Base-by-base conservation (phyloP, 139 green algal genomes). In the Choricystis sp. region DNA sequence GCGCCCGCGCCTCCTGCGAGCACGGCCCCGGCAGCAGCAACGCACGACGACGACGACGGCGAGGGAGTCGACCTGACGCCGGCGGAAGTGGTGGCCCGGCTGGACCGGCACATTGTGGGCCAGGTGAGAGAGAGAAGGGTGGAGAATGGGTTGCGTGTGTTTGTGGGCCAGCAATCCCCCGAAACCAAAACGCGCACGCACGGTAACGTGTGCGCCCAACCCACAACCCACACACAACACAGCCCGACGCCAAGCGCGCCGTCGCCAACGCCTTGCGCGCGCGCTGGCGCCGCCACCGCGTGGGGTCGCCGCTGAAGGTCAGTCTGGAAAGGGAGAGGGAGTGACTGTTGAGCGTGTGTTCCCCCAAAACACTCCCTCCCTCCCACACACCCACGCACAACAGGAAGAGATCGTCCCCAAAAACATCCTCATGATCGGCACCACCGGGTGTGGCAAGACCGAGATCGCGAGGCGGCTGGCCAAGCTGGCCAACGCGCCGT, bases 381-480 rank as follows among this genome's bases (percentile, higher is more conserved):
- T n/a, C n/a, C n/a, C n/a, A n/a, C n/a, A n/a, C n/a, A n/a, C n/a
- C n/a, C n/a, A n/a, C n/a, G n/a, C 29, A 0, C 22, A 1, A 22
- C 31, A 20, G 61, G 80, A 90, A 21, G 89, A 96, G 63, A 94
- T 98, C 59, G 80, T 88, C 22, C 91, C 91, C 56, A 98, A 98
- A 71, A 98, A 97, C 77, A 91, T 97, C 49, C 85, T 97, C 30
- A 94, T 97, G 81, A 90, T 94, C 52, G 87, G 91, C 0, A 89
- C 87, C 22, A 97, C 87, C 0, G 87, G 91, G 0, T 94, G 86
- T 66, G 91, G 91, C 56, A 98, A 97, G 73, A 98, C 91, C 1
- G 91, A 97, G 78, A 95, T 97, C 55, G 91, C 91, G 1, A 70
- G 91, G 26, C 77, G 91, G 26, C 81, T 98, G 29, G 91, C 91